These are phyloP conservation scores for Bruguiera hainesii DNA, from an alignment of 441 rosid species.

Conservation along the genomic window DNA sequence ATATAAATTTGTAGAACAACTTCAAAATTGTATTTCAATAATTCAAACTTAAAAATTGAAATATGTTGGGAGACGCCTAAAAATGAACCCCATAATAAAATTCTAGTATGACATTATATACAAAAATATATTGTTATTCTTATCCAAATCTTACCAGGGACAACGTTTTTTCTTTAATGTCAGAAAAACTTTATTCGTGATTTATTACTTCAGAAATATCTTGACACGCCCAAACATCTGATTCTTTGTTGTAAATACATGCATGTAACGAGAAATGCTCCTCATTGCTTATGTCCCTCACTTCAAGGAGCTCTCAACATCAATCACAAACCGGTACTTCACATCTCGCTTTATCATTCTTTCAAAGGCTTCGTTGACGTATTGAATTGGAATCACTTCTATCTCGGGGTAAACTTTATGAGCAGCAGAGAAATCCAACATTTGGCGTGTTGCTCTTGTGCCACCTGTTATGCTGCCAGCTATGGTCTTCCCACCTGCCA, in stretches of 20 bases:
- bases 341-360: slow-evolving; percentile 70
- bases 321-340: slow-evolving; percentile 81
- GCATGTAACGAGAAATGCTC: background rate
- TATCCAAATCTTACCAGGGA: too few relatives aligned
- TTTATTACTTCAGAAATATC: too few relatives aligned
- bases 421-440: slow-evolving; percentile 71
- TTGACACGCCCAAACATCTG: too few relatives aligned
- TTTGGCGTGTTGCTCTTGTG: slow-evolving; percentile 60
- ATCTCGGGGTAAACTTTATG: slow-evolving; percentile 64
- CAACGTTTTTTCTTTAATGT: too few relatives aligned
- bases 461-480: slow-evolving; percentile 75
- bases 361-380: slow-evolving; percentile 69
- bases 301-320: slow-evolving; percentile 25
- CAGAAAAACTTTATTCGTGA: too few relatives aligned
- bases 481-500: slow-evolving; percentile 60
- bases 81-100: too few relatives aligned
- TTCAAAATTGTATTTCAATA: too few relatives aligned
- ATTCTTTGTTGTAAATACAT: background rate
- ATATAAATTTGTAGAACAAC: too few relatives aligned
- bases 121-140: too few relatives aligned
- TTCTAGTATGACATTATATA: too few relatives aligned
- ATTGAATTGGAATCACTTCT: slow-evolving; percentile 63
- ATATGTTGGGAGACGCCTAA: too few relatives aligned
- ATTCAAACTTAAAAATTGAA: too few relatives aligned
- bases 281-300: background rate